phyloP scores from a whole-genome alignment of 2,329 filamentous ascomycete genomes.

The Chrysosporium queenslandicum region DNA sequence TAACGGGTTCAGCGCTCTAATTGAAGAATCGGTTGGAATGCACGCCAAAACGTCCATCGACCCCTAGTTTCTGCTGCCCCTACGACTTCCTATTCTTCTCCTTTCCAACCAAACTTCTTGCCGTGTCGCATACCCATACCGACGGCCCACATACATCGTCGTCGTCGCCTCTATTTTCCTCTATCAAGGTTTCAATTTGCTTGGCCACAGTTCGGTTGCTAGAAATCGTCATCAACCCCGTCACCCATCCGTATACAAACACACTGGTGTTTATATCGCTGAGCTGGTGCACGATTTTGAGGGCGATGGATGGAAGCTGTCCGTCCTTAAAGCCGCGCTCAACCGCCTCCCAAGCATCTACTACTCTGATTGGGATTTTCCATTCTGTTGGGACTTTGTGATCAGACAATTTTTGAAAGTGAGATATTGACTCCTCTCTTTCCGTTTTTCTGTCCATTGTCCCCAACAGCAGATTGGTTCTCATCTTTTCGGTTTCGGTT shows the following conservation, averaged over 20 bases:
- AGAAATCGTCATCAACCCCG: conserved; percentile 55
- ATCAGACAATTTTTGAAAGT: conserved; percentile 42
- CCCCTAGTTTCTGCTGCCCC: background rate
- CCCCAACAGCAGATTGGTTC: conserved; percentile 51
- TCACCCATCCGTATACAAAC: conserved; percentile 61
- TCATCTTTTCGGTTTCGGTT: conserved; percentile 49
- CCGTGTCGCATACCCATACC: conserved; percentile 56
- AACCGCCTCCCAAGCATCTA: conserved; percentile 41
- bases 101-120: conserved; percentile 58
- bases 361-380: conserved; percentile 51
- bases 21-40: background rate
- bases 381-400: conserved; percentile 46
- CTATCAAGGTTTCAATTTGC: conserved; percentile 52
- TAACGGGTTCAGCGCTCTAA: no score
- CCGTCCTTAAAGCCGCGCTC: conserved; percentile 24
- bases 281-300: conserved; percentile 39
- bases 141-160: conserved; percentile 48
- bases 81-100: conserved; percentile 41
- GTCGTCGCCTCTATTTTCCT: conserved; percentile 40
- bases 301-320: conserved; percentile 39
- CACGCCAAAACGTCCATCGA: background rate
- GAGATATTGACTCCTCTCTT: conserved; percentile 26
- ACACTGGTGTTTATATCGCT: conserved; percentile 57
- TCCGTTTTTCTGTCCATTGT: conserved; percentile 30
- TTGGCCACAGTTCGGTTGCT: conserved; percentile 59